Base-by-base conservation (phyloP, 2,329 filamentous ascomycete species). In the Hypoxylon sp. region DNA sequence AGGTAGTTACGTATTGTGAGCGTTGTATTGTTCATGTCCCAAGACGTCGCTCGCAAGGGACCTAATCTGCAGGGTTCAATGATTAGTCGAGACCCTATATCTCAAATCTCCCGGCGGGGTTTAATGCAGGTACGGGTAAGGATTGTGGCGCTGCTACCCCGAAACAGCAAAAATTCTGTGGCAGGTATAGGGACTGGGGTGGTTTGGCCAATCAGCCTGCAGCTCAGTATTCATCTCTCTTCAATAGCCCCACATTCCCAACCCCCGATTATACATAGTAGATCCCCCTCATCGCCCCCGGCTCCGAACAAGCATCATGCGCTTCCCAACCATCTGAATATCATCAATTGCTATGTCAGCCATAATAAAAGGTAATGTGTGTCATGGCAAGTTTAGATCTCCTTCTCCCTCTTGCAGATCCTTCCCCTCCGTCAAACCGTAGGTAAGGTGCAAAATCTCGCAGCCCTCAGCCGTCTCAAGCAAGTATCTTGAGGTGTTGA, bases 341-440 rank as follows among this genome's bases (percentile, higher is more conserved):
- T 69, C 56, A n/a, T 64, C 37, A 61, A 63, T 51, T 53, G 31
- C 31, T 31, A 58, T 89, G 76, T 88, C 91, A 71, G 83, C 35
- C 17, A 46, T 50, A 67, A 67, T 72, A 72, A 69, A 69, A 68
- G 61, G 46, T 56, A 50, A 57, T 51, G 42, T 27, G 30, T 44
- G 55, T 46, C 56, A 48, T 58, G 37, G 63, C 60, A 63, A 22
- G 54, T 65, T 10, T 11, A 17, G 13, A 6, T 35, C 56, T 30
- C 55, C 51, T 48, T 56, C 22, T 63, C 65, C 20, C n/a, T 68
- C 53, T 64, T 59, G 57, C 33, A 59, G 57, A 65, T 70, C 61
- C 44, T 54, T 62, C 30, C 42, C 49, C 30, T 68, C 51, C 40
- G n/a, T 56, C 49, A 66, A 61, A 60, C 40, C 66, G 50, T 53